These are phyloP conservation scores for Bolboschoenoplectus hybrid DNA, from an alignment of 202 grass and related monocot species.

Conservation along the genomic window DNA sequence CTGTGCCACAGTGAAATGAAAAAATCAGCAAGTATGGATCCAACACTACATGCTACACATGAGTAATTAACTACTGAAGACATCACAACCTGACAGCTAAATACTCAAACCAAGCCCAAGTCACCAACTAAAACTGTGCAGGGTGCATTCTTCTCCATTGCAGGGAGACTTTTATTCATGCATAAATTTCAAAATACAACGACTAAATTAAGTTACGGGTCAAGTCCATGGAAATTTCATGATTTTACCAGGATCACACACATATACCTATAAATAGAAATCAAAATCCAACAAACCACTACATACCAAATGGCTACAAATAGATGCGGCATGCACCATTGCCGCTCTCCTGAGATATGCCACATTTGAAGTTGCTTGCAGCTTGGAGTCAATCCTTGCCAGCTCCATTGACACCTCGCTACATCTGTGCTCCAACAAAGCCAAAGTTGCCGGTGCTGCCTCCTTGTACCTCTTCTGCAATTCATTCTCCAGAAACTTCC, in stretches of 20 bases:
- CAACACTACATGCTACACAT: not conserved
- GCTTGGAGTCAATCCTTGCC: constrained; percentile 67
- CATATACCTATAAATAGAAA: constrained; percentile 10
- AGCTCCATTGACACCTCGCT: constrained; percentile 77
- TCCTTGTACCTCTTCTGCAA: constrained; percentile 96
- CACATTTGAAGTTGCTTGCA: constrained; percentile 90
- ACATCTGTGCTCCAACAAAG: constrained; percentile 85
- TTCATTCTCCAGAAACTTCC: constrained; percentile 81
- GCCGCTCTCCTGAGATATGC: constrained; percentile 77
- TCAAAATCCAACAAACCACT: constrained; percentile 6
- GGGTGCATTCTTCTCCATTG: not conserved
- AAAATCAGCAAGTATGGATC: not conserved
- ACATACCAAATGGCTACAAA: constrained; percentile 89
- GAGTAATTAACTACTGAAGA: not conserved
- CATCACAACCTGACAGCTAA: not conserved
- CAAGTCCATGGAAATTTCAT: not conserved
- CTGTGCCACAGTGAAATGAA: not conserved
- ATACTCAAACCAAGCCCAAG: not conserved
- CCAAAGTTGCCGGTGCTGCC: constrained; percentile 86
- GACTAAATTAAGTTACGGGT: constrained; percentile 19
- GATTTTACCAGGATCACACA: constrained; percentile 1
- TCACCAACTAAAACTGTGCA: not conserved
- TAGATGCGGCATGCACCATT: constrained; percentile 86
- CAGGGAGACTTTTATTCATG: constrained; percentile 16
- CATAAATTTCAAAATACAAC: constrained; percentile 30